Percentiles rank a stretch among this genome's conserved stretches.
Conservation (phyloP, 2,329 filamentous ascomycete species). For the Aspergillus sp. region DNA sequence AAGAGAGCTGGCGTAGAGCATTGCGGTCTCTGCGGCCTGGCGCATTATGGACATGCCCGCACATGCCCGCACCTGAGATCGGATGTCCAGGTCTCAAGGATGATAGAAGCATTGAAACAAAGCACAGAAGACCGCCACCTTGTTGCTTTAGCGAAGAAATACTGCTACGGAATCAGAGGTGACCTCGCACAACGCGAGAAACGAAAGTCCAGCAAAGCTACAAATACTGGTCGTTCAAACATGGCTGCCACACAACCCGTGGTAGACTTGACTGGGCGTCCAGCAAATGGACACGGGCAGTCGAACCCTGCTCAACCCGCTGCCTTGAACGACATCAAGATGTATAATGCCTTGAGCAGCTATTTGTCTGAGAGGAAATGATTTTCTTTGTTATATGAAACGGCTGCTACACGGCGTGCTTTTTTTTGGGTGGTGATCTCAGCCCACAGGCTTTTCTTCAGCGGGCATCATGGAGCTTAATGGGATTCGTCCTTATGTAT, state of each 20-base stretch:
- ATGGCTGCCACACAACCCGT: slow-evolving; percentile 2
- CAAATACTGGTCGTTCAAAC: slow-evolving; percentile 1
- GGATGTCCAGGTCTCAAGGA: slow-evolving; percentile 65
- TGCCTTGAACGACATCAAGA: neutral
- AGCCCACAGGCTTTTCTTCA: neutral
- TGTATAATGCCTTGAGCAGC: slow-evolving; percentile 7
- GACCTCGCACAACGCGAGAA: slow-evolving; percentile 59
- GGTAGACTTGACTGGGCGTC: slow-evolving; percentile 14
- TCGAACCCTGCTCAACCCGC: neutral
- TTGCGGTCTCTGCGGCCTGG: slow-evolving; percentile 68
- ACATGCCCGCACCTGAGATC: slow-evolving; percentile 67
- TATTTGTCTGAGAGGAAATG: neutral
- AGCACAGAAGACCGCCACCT: slow-evolving; percentile 60
- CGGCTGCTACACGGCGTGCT: neutral
- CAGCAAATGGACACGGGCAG: neutral
- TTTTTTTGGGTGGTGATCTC: neutral
- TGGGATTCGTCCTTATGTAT: no score
- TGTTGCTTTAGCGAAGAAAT: slow-evolving; percentile 59
- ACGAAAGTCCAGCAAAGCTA: slow-evolving; percentile 26
- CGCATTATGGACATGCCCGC: slow-evolving; percentile 61
- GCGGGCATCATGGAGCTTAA: no score
- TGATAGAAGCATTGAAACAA: slow-evolving; percentile 65
- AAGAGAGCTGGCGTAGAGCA: slow-evolving; percentile 63
- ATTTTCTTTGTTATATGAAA: neutral
- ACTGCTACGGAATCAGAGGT: slow-evolving; percentile 61